Evolutionary conservation across 2,329 filamentous ascomycete species (phyloP).

Genomic region (Penicillium nordicum): DNA sequence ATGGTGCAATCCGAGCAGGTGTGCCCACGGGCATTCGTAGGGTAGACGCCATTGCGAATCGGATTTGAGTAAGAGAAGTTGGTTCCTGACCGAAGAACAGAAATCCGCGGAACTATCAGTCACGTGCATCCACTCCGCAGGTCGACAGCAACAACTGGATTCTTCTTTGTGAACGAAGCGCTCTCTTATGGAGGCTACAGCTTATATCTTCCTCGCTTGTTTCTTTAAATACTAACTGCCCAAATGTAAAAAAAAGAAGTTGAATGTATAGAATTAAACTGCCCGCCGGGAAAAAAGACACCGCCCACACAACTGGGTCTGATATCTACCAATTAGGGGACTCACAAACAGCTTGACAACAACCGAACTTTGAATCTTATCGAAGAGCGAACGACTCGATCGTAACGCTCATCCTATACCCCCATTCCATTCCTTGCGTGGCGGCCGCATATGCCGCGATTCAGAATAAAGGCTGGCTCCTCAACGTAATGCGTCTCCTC

Average conservation of each 20-base stretch:
- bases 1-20: slow-evolving; percentile 18
- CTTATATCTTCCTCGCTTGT: slow-evolving; percentile 4
- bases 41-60: slow-evolving; percentile 33
- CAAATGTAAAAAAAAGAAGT: neutral
- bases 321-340: slow-evolving; percentile 12
- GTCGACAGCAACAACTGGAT: slow-evolving; percentile 1
- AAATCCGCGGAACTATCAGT: slow-evolving; percentile 22
- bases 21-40: slow-evolving; percentile 25
- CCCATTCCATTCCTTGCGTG: slow-evolving; percentile 20
- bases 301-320: slow-evolving; percentile 7
- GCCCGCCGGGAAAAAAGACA: slow-evolving; percentile 5
- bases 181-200: neutral
- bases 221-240: neutral
- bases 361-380: neutral
- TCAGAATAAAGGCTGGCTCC: slow-evolving; percentile 39
- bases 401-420: neutral
- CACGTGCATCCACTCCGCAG: slow-evolving; percentile 23
- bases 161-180: neutral
- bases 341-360: slow-evolving; percentile 8
- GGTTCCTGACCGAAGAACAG: slow-evolving; percentile 13
- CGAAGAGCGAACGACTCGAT: neutral
- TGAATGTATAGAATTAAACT: slow-evolving; percentile 1
- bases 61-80: slow-evolving; percentile 7
- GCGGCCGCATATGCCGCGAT: slow-evolving; percentile 39
- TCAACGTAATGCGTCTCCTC: slow-evolving; percentile 39